Conservation (phyloP, 2,329 filamentous ascomycete genomes). For the Neurospora crassa region DNA sequence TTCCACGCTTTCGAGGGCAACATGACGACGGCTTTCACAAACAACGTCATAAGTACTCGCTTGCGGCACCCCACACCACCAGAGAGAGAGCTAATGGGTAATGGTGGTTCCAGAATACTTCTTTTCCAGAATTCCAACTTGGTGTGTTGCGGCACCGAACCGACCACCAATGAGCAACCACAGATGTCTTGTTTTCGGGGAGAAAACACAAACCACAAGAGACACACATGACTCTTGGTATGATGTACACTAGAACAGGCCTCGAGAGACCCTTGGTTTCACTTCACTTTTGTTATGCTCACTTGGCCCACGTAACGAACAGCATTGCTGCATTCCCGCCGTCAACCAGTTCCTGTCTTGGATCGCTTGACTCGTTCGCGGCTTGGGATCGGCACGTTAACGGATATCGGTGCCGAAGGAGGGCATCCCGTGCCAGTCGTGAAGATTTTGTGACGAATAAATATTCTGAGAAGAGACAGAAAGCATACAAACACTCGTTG, state of each 20-base stretch:
- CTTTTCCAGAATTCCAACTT: no score
- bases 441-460: neutral
- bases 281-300: neutral
- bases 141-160: neutral
- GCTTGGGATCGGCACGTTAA: neutral
- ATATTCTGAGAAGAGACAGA: neutral
- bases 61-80: neutral
- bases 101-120: neutral
- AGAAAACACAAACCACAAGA: no score
- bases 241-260: neutral
- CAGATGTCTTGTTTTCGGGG: neutral
- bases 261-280: neutral
- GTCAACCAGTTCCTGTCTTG: neutral
- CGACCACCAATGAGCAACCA: no score
- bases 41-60: neutral
- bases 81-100: neutral
- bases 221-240: neutral
- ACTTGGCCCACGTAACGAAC: neutral
- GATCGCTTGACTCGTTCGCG: neutral
- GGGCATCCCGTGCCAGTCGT: neutral
- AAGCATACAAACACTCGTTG: neutral
- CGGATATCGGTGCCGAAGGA: slow-evolving; percentile 1
- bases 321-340: neutral
- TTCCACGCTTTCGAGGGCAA: neutral
- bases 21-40: neutral